Evolutionary conservation across 306 rosid genomes (phyloP).

Genomic region (Inga oerstediana): DNA sequence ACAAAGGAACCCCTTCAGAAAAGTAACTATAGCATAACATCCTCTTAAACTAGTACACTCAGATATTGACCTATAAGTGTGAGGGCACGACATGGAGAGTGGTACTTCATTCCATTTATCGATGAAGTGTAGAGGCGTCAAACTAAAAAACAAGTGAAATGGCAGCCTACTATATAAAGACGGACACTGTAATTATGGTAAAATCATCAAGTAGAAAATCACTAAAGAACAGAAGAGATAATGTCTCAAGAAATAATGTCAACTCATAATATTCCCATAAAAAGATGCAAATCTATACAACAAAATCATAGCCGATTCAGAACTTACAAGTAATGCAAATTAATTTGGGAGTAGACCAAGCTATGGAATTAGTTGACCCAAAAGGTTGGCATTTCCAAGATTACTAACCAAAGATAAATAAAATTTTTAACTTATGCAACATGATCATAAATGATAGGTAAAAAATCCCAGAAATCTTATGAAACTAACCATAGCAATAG

Average conservation of each 20-base stretch:
- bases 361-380: slow-evolving; percentile 59
- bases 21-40: too few relatives aligned
- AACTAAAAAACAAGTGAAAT: not conserved
- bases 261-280: not conserved
- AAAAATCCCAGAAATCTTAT: not conserved
- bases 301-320: not conserved
- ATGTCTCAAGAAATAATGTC: not conserved
- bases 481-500: too few relatives aligned
- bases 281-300: not conserved
- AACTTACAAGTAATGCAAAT: slow-evolving; percentile 69
- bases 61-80: too few relatives aligned
- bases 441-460: not conserved
- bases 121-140: not conserved
- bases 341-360: slow-evolving; percentile 62
- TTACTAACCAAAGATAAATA: slow-evolving; percentile 47
- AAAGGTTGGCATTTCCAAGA: slow-evolving; percentile 75
- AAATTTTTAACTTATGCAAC: not conserved
- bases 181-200: not conserved
- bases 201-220: not conserved
- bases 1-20: too few relatives aligned
- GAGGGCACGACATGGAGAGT: too few relatives aligned
- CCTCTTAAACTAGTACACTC: too few relatives aligned
- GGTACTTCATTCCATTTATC: too few relatives aligned
- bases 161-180: not conserved
- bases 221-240: not conserved